These are phyloP conservation scores for Leccinum pellstonianum DNA, from an alignment of 768 basidiomycete genomes.

Conservation along the genomic window DNA sequence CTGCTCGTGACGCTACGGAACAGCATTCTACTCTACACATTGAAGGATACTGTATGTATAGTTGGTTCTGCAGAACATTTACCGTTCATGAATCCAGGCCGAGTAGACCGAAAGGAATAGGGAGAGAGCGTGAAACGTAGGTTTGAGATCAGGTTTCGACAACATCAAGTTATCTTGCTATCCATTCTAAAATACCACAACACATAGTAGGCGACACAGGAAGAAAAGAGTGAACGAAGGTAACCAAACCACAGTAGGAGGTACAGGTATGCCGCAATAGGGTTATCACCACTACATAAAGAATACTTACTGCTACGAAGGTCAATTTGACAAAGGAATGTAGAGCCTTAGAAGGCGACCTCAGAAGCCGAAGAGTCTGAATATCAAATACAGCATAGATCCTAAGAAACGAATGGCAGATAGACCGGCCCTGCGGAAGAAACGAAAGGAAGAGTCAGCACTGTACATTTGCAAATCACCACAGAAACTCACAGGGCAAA, in stretches of 20 bases:
- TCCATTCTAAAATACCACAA: conserved; percentile 2
- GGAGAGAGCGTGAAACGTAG: neutral
- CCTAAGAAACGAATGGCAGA: conserved; percentile 81
- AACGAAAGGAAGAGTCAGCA: conserved; percentile 5
- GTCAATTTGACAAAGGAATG: conserved; percentile 4
- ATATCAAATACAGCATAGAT: conserved; percentile 73
- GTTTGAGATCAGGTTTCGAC: conserved; percentile 2
- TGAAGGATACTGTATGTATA: too few species aligned
- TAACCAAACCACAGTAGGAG: conserved; percentile 2
- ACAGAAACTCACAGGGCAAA: conserved; percentile 46
- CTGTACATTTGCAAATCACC: neutral
- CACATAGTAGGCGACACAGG: neutral
- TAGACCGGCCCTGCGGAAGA: conserved; percentile 60
- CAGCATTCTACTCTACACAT: too few species aligned
- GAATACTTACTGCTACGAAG: conserved; percentile 3
- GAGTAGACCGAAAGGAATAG: neutral
- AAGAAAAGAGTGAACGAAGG: conserved; percentile 1
- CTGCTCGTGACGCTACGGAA: too few species aligned
- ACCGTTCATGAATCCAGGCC: neutral
- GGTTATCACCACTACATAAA: conserved; percentile 7
- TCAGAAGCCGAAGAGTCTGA: conserved; percentile 59
- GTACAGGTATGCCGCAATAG: conserved; percentile 16
- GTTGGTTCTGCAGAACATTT: too few species aligned
- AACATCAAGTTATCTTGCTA: conserved; percentile 12
- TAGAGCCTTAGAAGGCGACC: neutral